Conservation (phyloP, 192 early-diverging fungal genomes). For the Rhizoclosmatium globosum region DNA sequence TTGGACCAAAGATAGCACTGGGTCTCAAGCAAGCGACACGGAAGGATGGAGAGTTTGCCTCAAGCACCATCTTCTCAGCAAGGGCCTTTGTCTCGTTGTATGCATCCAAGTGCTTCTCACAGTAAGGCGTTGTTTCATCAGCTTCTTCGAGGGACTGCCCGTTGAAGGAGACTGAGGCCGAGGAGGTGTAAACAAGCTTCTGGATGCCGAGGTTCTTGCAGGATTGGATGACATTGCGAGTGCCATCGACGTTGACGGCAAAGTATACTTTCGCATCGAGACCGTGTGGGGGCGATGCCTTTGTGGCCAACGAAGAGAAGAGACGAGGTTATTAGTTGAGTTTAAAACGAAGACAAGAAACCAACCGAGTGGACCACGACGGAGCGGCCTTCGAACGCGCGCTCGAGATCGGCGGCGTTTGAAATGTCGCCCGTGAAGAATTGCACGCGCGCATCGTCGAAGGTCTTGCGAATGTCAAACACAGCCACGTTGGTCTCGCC, state of each 20-base stretch:
- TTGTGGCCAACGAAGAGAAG: neutral
- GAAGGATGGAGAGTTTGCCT: slow-evolving; percentile 73
- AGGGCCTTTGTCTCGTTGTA: slow-evolving; percentile 91
- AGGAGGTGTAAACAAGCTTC: slow-evolving; percentile 85
- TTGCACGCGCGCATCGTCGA: slow-evolving; percentile 38
- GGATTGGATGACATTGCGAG: slow-evolving; percentile 81
- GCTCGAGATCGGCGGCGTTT: slow-evolving; percentile 54
- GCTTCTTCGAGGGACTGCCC: slow-evolving; percentile 79
- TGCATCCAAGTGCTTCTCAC: slow-evolving; percentile 77
- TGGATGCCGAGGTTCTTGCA: slow-evolving; percentile 70
- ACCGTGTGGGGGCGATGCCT: slow-evolving; percentile 84
- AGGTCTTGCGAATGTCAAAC: slow-evolving; percentile 75
- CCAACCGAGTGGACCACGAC: slow-evolving; percentile 81
- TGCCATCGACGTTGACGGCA: slow-evolving; percentile 76
- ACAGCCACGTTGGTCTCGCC: slow-evolving; percentile 65
- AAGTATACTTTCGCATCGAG: slow-evolving; percentile 72
- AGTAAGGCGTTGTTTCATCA: slow-evolving; percentile 82
- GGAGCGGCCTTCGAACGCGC: slow-evolving; percentile 70
- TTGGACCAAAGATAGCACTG: slow-evolving; percentile 91
- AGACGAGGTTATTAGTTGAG: neutral
- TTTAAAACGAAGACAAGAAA: neutral
- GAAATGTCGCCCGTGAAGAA: slow-evolving; percentile 72
- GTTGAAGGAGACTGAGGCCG: slow-evolving; percentile 88
- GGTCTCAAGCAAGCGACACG: slow-evolving; percentile 84
- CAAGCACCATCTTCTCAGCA: slow-evolving; percentile 80